These are phyloP conservation scores for Daldinia grandis DNA, from an alignment of 495 filamentous ascomycete genomes.

Conservation along the genomic window DNA sequence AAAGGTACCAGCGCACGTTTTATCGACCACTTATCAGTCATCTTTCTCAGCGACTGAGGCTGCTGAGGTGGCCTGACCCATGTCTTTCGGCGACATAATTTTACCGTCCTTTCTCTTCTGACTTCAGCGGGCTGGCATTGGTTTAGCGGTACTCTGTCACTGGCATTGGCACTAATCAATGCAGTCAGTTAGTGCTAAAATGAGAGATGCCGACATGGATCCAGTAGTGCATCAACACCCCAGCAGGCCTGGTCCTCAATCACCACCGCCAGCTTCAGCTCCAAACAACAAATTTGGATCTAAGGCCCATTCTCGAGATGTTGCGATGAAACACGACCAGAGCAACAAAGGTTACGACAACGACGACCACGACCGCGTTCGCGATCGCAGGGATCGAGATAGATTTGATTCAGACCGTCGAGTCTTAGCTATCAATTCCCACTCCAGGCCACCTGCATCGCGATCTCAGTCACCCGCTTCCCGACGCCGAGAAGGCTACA, in stretches of 20 bases:
- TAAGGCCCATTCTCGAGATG: slow-evolving; percentile 37
- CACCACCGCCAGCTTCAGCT: slow-evolving; percentile 30
- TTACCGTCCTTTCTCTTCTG: slow-evolving; percentile 41
- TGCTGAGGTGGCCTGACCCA: slow-evolving; percentile 48
- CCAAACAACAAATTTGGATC: slow-evolving; percentile 34
- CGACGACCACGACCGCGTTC: slow-evolving; percentile 41
- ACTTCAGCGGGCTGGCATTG: slow-evolving; percentile 12
- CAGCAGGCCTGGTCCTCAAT: slow-evolving; percentile 32
- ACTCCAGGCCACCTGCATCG: slow-evolving; percentile 31
- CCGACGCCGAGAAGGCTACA: slow-evolving; percentile 25
- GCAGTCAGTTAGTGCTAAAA: slow-evolving; percentile 33
- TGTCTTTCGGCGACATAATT: slow-evolving; percentile 45
- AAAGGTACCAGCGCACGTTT: slow-evolving; percentile 17
- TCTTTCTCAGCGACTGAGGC: slow-evolving; percentile 34
- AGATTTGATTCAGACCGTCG: slow-evolving; percentile 36
- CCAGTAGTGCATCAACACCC: slow-evolving; percentile 37
- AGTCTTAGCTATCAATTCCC: slow-evolving; percentile 34
- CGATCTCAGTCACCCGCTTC: slow-evolving; percentile 42
- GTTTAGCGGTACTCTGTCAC: slow-evolving; percentile 30
- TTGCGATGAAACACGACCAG: slow-evolving; percentile 45
- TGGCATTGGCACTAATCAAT: slow-evolving; percentile 28
- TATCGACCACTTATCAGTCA: slow-evolving; percentile 29
- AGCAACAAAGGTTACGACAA: slow-evolving; percentile 34
- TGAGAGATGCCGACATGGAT: slow-evolving; percentile 44
- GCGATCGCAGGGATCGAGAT: slow-evolving; percentile 45